These are phyloP conservation scores for Termitomyces sp. DNA, from an alignment of 768 basidiomycete genomes.

Conservation along the genomic window DNA sequence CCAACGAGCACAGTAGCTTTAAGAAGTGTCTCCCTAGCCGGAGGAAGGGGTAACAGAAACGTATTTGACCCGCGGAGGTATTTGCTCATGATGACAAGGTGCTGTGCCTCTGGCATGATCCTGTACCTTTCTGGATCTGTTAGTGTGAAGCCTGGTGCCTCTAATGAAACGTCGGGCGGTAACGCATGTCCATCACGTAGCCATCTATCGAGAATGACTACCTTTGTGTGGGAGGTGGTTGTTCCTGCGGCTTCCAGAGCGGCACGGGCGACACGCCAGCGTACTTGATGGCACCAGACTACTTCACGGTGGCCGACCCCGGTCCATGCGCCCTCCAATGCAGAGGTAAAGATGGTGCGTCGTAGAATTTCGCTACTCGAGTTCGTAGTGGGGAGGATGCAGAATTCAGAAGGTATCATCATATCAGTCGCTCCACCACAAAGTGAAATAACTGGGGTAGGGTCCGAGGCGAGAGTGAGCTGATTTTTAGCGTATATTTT, in stretches of 20 bases:
- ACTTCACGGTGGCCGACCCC: conserved; percentile 94
- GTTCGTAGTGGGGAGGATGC: conserved; percentile 44
- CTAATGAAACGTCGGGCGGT: conserved; percentile 21
- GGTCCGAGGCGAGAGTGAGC: conserved; percentile 30
- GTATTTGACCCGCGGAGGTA: conserved; percentile 33
- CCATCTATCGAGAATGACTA: conserved; percentile 54
- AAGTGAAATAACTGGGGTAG: conserved; percentile 74
- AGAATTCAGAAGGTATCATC: conserved; percentile 89
- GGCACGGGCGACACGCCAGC: conserved; percentile 80
- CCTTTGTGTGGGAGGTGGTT: conserved; percentile 20
- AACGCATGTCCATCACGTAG: conserved; percentile 53
- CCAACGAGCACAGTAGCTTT: conserved; percentile 56
- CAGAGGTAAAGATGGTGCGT: conserved; percentile 76
- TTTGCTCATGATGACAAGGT: conserved; percentile 33
- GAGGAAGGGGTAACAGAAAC: conserved; percentile 47
- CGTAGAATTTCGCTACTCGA: conserved; percentile 29
- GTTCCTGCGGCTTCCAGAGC: conserved; percentile 60
- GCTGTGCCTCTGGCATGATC: conserved; percentile 27
- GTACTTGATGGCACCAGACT: conserved; percentile 98
- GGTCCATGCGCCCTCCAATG: conserved; percentile 89
- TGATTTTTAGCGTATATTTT: conserved; percentile 54
- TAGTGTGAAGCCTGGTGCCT: conserved; percentile 14
- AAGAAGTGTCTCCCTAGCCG: conserved; percentile 4
- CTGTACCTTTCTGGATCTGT: conserved; percentile 25
- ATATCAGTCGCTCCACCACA: conserved; percentile 91